Evolutionary conservation across 495 filamentous ascomycete species (phyloP), one percentile per base, ranked within the genome.

Genomic region (Cairneyella variabilis): DNA sequence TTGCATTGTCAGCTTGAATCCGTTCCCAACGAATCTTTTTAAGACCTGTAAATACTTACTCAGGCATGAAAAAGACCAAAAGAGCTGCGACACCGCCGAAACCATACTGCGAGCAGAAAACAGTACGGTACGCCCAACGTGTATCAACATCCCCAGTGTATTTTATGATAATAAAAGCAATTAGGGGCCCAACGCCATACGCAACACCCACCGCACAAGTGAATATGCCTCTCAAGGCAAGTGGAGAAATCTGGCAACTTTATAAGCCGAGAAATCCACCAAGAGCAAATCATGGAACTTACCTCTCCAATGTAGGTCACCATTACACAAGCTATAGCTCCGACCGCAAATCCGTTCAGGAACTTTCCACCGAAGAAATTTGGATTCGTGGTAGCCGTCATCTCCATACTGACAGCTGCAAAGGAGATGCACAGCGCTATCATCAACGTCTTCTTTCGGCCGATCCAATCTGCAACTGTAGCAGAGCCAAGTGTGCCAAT

Each of bases 351-450:
- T 3, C 65, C 65, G 53, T 66, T 66, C 14, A 68, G 22, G 32
- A 68, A 57, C 51, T 68, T 68, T 2, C 65, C 64, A 32, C 51
- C 59, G 32, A 66, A 68, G 49, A 68, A 68, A 44, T 66, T 50
- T 21, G 57, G 45, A 23, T 64, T 64, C 3, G 61, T 68, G 1
- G 58, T 62, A 12, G 65, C 59, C 20, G 57, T 38, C 26, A 68
- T 51, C 38, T 68, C 65, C 26, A 66, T 37, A 9, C 58, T 58
- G 18, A 68, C 47, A 23, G 58, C 64, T 2, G 53, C 61, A 56
- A 66, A 48, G n/a, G 56, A 60, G 34, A 68, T 51, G 12, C 51
- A 2, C 11, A 66, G 57, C 9, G 61, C 53, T 34, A 53, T 17
- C 9, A 56, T 42, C 18, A 59, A 22, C 1, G 37, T 59, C n/a